Evolutionary conservation across 106 monocot genomes (phyloP), one percentile per base, ranked within the genome.

Genomic region (Acanthochlamys bracteata): DNA sequence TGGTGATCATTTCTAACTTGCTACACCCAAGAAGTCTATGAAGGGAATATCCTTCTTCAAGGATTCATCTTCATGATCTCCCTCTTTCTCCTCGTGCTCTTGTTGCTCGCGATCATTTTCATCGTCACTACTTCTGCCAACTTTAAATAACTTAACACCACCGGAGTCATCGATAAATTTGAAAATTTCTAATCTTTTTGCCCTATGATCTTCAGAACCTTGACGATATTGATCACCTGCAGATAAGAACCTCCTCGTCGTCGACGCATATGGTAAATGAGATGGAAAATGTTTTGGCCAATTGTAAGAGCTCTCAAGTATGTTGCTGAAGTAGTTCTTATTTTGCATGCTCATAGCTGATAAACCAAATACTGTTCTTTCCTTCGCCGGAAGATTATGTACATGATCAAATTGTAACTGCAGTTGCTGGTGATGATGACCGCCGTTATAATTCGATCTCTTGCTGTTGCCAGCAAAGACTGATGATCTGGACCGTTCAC

Each of bases 1-100:
- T 33, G n/a, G n/a, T n/a, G 7, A 45, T 45, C 13, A 45, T 45
- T 45, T 45, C 13, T 17, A 62, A 66, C 66, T 65, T 0, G 82
- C 86, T 0, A 86, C 86, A 39, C 86, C 86, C 42, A 86, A 73
- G 65, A 86, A 86, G 42, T 86, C 86, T 52, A 86, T 79, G 75
- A 82, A 86, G 7, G 75, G 78, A 25, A 79, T 67, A 58, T 67
- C 81, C 61, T 73, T 70, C 11, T 62, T 71, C 27, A 63, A 57
- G 39, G 64, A 69, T 25, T 70, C 72, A 16, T 70, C 69, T 25
- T 70, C 72, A 16, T 70, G 66, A 17, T 71, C 57, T 25, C 10
- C 49, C 3, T 49, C 49, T 1, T 49, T 3, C 9, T 4, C 15
- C 49, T 49, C 6, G 1, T 33, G 33, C 15, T 70, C 69, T 19